Conservation (phyloP, 352 stramenopile genomes). For the Phytophthora lateralis region DNA sequence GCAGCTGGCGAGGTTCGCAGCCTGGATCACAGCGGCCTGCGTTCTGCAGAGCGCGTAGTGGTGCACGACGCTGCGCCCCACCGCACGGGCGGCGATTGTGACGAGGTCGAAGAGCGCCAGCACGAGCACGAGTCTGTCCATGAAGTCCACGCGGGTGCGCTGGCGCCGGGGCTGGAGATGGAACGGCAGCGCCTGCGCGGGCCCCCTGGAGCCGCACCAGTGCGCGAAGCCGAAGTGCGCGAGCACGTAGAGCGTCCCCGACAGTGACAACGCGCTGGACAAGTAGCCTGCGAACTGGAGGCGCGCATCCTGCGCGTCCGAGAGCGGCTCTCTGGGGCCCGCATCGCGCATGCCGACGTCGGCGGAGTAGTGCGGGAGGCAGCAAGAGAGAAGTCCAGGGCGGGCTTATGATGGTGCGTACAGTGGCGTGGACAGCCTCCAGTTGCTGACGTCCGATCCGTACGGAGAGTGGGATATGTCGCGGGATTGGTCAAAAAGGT, state of each 20-base stretch:
- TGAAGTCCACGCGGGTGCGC: slow-evolving; percentile 58
- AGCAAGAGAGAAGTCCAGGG: neutral
- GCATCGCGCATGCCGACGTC: slow-evolving; percentile 31
- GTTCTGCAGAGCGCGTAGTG: slow-evolving; percentile 51
- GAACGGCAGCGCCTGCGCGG: slow-evolving; percentile 1
- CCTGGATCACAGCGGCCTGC: slow-evolving; percentile 67
- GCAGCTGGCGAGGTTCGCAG: slow-evolving; percentile 57
- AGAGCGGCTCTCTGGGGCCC: slow-evolving; percentile 23
- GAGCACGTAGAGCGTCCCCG: slow-evolving; percentile 71
- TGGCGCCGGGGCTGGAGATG: slow-evolving; percentile 15
- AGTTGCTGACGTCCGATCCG: neutral
- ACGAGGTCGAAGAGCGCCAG: slow-evolving; percentile 74
- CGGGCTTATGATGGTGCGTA: slow-evolving; percentile 6
- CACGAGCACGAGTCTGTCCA: slow-evolving; percentile 70
- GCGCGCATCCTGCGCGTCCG: slow-evolving; percentile 25
- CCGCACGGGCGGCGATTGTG: slow-evolving; percentile 54
- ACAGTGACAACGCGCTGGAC: slow-evolving; percentile 59
- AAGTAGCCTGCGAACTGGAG: slow-evolving; percentile 55
- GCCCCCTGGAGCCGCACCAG: slow-evolving; percentile 24
- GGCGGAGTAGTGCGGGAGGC: slow-evolving; percentile 3
- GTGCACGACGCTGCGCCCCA: slow-evolving; percentile 55
- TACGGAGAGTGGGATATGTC: slow-evolving; percentile 24
- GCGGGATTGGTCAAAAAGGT: slow-evolving; percentile 2
- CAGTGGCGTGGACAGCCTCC: slow-evolving; percentile 14
- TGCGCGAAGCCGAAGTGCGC: slow-evolving; percentile 57